A percentile compares a stretch with the other conserved stretches of the same genome.
phyloP scores from a whole-genome alignment of 2,329 filamentous ascomycete species.

The Penicillium sp. region DNA sequence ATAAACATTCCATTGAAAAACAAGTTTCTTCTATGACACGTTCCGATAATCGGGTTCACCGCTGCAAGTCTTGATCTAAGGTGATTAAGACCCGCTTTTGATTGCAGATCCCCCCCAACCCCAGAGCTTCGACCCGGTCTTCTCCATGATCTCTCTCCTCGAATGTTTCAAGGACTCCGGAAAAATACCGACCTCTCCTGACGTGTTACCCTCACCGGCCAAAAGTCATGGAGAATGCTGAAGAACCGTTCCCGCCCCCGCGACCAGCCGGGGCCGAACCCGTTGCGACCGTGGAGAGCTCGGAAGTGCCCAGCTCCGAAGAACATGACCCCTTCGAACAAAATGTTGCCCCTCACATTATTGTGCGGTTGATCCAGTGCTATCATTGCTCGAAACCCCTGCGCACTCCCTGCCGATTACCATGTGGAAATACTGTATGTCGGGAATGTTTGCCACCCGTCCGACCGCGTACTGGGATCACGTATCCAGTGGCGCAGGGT shows the following conservation, averaged over 20 bases:
- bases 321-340: conserved; percentile 46
- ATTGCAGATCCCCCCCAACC: conserved; percentile 15
- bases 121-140: conserved; percentile 4
- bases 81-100: conserved; percentile 11
- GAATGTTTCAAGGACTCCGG: background rate
- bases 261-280: conserved; percentile 6
- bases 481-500: conserved; percentile 70
- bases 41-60: background rate
- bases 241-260: conserved; percentile 4
- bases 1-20: background rate
- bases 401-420: conserved; percentile 69
- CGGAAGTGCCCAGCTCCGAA: conserved; percentile 21
- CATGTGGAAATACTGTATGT: conserved; percentile 80
- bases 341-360: conserved; percentile 56
- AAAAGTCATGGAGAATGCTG: conserved; percentile 16
- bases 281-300: conserved; percentile 8
- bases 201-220: background rate
- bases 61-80: background rate
- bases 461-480: conserved; percentile 67
- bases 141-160: background rate
- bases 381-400: conserved; percentile 69
- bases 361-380: conserved; percentile 78
- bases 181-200: background rate
- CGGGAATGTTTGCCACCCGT: conserved; percentile 69
- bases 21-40: background rate